Evolutionary conservation across 352 stramenopile genomes (phyloP).

Genomic region (Phytophthora lateralis): DNA sequence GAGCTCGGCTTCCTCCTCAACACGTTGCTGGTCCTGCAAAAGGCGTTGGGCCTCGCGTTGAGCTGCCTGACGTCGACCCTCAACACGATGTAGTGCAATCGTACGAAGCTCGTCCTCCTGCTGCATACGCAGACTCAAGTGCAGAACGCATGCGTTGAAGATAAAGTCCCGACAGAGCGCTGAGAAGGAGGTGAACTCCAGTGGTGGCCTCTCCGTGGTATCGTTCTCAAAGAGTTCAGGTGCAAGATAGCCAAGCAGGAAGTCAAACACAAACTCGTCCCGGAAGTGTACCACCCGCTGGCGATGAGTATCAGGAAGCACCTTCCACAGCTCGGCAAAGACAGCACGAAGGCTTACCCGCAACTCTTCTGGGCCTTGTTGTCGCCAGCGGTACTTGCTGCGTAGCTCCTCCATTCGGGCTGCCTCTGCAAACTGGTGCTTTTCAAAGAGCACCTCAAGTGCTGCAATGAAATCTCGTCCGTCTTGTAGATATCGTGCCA

Average conservation of each 20-base stretch:
- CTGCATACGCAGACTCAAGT: conserved; percentile 52
- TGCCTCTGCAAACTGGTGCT: conserved; percentile 78
- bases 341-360: conserved; percentile 45
- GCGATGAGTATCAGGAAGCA: conserved; percentile 52
- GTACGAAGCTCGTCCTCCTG: conserved; percentile 42
- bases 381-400: conserved; percentile 47
- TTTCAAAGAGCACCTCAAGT: conserved; percentile 75
- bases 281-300: conserved; percentile 59
- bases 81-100: conserved; percentile 17
- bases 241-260: conserved; percentile 52
- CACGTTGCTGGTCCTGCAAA: conserved; percentile 21
- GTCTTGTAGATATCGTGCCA: conserved; percentile 50
- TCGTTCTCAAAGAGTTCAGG: conserved; percentile 35
- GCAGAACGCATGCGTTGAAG: conserved; percentile 57
- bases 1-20: conserved; percentile 41
- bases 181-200: conserved; percentile 70
- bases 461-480: conserved; percentile 51
- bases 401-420: conserved; percentile 75
- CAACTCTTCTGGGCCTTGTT: conserved; percentile 51
- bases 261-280: conserved; percentile 71
- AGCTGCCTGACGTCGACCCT: conserved; percentile 15
- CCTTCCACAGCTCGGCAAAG: conserved; percentile 62
- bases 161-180: conserved; percentile 63
- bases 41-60: conserved; percentile 28
- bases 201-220: conserved; percentile 25